phyloP scores from a whole-genome alignment of 768 basidiomycete genomes.

The Gymnopilus dilepis region DNA sequence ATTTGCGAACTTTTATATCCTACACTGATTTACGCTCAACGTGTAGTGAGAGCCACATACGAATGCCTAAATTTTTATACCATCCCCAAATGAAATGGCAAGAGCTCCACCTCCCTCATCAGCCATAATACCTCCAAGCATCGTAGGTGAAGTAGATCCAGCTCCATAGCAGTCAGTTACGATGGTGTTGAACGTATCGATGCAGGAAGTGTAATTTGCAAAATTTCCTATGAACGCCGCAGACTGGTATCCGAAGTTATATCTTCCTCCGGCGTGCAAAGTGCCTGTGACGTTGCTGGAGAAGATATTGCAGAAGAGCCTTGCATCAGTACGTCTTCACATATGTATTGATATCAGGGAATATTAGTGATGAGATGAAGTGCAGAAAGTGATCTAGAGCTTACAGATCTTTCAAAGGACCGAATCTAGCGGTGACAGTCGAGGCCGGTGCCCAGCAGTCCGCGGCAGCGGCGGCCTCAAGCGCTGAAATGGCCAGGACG shows the following conservation, averaged over 20 bases:
- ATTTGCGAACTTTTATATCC: too few relatives aligned
- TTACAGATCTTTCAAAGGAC: neutral
- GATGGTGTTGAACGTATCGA: neutral
- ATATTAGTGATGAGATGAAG: too few relatives aligned
- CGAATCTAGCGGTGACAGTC: neutral
- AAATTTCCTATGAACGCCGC: neutral
- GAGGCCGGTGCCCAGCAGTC: neutral
- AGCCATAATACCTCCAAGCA: neutral
- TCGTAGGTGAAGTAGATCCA: neutral
- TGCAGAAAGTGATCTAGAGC: neutral
- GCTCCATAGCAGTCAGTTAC: neutral
- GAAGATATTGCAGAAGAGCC: neutral
- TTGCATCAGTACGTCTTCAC: neutral
- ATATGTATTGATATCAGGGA: neutral
- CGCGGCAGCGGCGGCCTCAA: neutral
- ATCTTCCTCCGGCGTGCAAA: neutral
- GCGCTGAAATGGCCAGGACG: neutral
- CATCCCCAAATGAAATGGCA: neutral
- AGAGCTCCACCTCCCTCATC: neutral
- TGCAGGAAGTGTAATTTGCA: neutral
- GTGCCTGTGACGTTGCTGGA: neutral
- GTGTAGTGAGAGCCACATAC: too few relatives aligned
- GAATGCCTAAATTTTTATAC: neutral
- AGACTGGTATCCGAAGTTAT: neutral
- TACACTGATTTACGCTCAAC: too few relatives aligned